A percentile compares a stretch with the other conserved stretches of the same genome.
phyloP scores from a whole-genome alignment of 2,329 filamentous ascomycete species.

The Penicillium sp. region DNA sequence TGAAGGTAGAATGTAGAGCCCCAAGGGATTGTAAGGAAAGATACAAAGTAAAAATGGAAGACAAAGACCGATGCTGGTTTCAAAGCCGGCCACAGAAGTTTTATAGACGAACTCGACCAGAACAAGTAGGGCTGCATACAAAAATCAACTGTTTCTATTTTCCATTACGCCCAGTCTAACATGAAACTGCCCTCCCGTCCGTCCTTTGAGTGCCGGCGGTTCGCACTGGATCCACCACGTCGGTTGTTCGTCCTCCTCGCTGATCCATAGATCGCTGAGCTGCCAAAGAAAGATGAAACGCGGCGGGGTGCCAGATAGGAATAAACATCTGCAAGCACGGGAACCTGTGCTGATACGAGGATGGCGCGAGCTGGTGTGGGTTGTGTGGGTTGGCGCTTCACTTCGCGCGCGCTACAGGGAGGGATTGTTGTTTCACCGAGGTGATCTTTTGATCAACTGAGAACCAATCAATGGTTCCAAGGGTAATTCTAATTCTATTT shows the following conservation, averaged over 20 bases:
- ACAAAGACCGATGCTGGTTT: slow-evolving; percentile 9
- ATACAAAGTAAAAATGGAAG: slow-evolving; percentile 12
- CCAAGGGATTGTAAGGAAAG: slow-evolving; percentile 3
- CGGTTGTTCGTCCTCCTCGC: not conserved
- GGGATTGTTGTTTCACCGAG: slow-evolving; percentile 12
- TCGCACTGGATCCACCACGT: slow-evolving; percentile 11
- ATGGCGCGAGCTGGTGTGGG: not conserved
- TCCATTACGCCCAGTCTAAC: not conserved
- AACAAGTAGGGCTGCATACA: not conserved
- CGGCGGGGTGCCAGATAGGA: not conserved
- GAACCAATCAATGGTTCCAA: slow-evolving; percentile 15
- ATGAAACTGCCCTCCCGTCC: slow-evolving; percentile 16
- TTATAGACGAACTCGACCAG: slow-evolving; percentile 13
- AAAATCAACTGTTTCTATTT: slow-evolving; percentile 16
- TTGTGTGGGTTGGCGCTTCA: slow-evolving; percentile 9
- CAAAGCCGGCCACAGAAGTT: not conserved
- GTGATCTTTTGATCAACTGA: not conserved
- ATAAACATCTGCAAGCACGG: slow-evolving; percentile 2
- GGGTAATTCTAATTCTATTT: not conserved
- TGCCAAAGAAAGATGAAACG: slow-evolving; percentile 18
- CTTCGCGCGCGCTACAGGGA: slow-evolving; percentile 24
- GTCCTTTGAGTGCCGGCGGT: slow-evolving; percentile 10
- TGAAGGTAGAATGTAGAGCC: not conserved
- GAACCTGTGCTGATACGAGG: not conserved
- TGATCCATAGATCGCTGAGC: slow-evolving; percentile 10